Evolutionary conservation across 345 rosid species (phyloP).

Genomic region (Gossypium mustelinum): DNA sequence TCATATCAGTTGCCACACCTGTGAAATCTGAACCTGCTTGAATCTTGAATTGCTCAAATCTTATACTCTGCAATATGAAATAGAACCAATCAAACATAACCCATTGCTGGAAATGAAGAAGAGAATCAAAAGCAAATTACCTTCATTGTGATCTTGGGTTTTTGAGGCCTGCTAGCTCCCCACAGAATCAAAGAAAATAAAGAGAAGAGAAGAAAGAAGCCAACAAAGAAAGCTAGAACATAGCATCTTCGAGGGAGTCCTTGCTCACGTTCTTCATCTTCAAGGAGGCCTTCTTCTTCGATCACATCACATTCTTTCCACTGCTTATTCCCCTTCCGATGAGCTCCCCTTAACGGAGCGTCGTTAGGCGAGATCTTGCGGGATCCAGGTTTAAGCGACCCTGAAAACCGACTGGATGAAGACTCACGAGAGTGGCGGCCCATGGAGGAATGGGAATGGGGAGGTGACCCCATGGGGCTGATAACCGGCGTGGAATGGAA

Average conservation of each 20-base stretch:
- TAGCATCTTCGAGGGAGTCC: constrained; percentile 87
- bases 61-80: constrained; percentile 51
- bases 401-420: constrained; percentile 82
- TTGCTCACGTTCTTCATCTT: constrained; percentile 54
- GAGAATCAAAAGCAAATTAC: constrained; percentile 23
- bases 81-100: not conserved
- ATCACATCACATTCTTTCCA: constrained; percentile 76
- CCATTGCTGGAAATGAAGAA: not conserved
- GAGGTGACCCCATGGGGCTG: constrained; percentile 88
- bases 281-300: constrained; percentile 94
- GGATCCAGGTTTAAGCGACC: constrained; percentile 87
- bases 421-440: constrained; percentile 92
- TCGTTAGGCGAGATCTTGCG: constrained; percentile 85
- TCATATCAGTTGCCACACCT: constrained; percentile 95
- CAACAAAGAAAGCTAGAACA: constrained; percentile 66
- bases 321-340: constrained; percentile 52
- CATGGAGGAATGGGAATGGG: constrained; percentile 89
- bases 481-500: constrained; percentile 88
- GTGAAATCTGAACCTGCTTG: constrained; percentile 92
- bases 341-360: constrained; percentile 35
- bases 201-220: constrained; percentile 74
- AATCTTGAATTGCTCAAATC: constrained; percentile 55
- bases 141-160: constrained; percentile 82
- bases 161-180: constrained; percentile 83
- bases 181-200: constrained; percentile 78